Evolutionary conservation across 306 rosid genomes (phyloP), one percentile per base, ranked within the genome.

Genomic region (Ceratonia siliqua): DNA sequence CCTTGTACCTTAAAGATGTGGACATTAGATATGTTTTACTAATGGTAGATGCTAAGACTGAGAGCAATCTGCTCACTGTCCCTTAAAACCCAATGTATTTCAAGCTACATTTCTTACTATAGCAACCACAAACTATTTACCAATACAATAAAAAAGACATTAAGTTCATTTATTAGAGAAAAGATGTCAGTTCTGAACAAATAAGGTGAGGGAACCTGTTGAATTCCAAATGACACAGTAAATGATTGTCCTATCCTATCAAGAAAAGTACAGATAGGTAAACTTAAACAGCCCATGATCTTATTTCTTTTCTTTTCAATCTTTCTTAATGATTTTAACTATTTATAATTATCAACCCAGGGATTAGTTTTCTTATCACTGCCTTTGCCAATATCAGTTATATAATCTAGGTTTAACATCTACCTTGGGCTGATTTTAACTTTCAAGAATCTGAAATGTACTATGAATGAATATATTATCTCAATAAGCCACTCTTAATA

Each of bases 361-460:
- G 61, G 56, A 33, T 13, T 52, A 36, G 5, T 21, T 41, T 68
- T 59, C 62, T 2, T 6, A 61, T 22, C 32, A 22, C 21, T 61
- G 9, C 57, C 28, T 68, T 63, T 61, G 32, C 38, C n/a, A 57
- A n/a, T 62, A 36, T 42, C 56, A 54, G 41, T 35, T 15, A 25
- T 33, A 58, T 30, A 53, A 32, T 74, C 5, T 20, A n/a, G 42
- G 70, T 6, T 68, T 35, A 74, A 33, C 25, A 36, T 53, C 55
- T 30, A 25, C 46, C 54, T 69, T 52, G 4, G 1, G 32, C 12
- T 18, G 32, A 14, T 50, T 48, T 69, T 55, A 68, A 67, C 13
- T 48, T 59, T 69, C 56, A 77, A 68, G 15, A 76, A 56, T 39
- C 28, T 33, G 50, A 53, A 56, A 53, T 30, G 36, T 17, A 45